Conservation (phyloP, 1,139 yeast species). For the Diutina scorzettiae region DNA sequence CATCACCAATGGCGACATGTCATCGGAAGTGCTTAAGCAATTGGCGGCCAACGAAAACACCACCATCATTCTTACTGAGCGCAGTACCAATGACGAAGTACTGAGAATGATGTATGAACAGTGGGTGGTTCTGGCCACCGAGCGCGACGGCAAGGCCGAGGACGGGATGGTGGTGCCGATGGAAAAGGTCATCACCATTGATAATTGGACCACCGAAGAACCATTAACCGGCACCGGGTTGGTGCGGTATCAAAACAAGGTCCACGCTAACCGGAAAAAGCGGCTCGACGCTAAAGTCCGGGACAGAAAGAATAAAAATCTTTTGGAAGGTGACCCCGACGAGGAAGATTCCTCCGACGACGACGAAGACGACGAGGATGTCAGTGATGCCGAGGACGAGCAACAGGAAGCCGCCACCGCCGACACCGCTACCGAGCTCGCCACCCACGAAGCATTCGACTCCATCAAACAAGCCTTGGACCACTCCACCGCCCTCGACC, state of each 20-base stretch:
- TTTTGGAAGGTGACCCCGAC: slow-evolving; percentile 27
- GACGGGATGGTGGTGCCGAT: slow-evolving; percentile 51
- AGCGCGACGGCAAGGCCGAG: slow-evolving; percentile 22
- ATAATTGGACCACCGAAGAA: slow-evolving; percentile 33
- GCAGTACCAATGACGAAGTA: slow-evolving; percentile 20
- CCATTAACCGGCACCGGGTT: slow-evolving; percentile 39
- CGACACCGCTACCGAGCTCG: neutral
- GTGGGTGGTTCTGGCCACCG: slow-evolving; percentile 40
- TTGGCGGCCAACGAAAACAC: slow-evolving; percentile 55
- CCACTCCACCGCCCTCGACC: slow-evolving; percentile 41
- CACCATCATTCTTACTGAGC: slow-evolving; percentile 66
- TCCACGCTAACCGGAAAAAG: slow-evolving; percentile 29
- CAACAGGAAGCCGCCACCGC: slow-evolving; percentile 6
- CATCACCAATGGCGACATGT: slow-evolving; percentile 49
- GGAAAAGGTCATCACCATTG: slow-evolving; percentile 23
- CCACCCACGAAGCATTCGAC: slow-evolving; percentile 30
- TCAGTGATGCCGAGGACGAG: slow-evolving; percentile 17
- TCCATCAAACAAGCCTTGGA: slow-evolving; percentile 27
- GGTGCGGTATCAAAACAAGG: slow-evolving; percentile 30
- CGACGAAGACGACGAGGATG: slow-evolving; percentile 18
- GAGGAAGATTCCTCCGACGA: slow-evolving; percentile 14
- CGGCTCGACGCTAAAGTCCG: slow-evolving; percentile 41
- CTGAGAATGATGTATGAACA: slow-evolving; percentile 32
- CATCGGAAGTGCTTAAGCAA: slow-evolving; percentile 44
- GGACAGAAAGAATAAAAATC: slow-evolving; percentile 42